Evolutionary conservation across 163 green algal species (phyloP).

Genomic region (Scenedesmus sp.): DNA sequence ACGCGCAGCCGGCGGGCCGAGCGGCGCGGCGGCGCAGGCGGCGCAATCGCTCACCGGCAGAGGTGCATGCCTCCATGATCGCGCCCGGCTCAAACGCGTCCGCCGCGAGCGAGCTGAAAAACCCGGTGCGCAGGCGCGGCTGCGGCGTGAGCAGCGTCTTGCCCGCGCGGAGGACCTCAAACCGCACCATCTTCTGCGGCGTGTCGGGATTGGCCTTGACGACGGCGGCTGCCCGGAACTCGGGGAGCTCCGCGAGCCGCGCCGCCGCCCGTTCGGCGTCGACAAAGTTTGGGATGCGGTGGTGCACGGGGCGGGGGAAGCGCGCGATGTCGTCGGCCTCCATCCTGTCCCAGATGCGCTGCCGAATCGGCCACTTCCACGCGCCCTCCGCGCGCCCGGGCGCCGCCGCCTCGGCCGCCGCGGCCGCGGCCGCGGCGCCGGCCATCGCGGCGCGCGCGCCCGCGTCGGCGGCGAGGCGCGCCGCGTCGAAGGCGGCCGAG

Average conservation of each 20-base stretch:
- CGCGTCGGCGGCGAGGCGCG: constrained; percentile 52
- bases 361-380: constrained; percentile 73
- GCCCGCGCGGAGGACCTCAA: constrained; percentile 53
- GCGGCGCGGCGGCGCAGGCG: no score
- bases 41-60: constrained; percentile 20
- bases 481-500: constrained; percentile 44
- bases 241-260: constrained; percentile 62
- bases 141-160: constrained; percentile 78
- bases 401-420: constrained; percentile 37
- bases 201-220: constrained; percentile 83
- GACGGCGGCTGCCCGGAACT: constrained; percentile 59
- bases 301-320: constrained; percentile 72
- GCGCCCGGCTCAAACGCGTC: constrained; percentile 48
- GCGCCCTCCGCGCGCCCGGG: constrained; percentile 59
- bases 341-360: constrained; percentile 77
- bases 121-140: constrained; percentile 78
- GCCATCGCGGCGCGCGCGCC: constrained; percentile 45
- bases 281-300: constrained; percentile 85
- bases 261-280: constrained; percentile 69
- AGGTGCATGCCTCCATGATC: constrained; percentile 61
- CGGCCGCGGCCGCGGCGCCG: constrained; percentile 39
- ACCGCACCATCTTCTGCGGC: constrained; percentile 72
- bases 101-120: constrained; percentile 71
- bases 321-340: constrained; percentile 73
- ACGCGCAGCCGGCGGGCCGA: no score